phyloP scores from a whole-genome alignment of 2,329 filamentous ascomycete species.

The Monilinia vaccinii-corymbosi region DNA sequence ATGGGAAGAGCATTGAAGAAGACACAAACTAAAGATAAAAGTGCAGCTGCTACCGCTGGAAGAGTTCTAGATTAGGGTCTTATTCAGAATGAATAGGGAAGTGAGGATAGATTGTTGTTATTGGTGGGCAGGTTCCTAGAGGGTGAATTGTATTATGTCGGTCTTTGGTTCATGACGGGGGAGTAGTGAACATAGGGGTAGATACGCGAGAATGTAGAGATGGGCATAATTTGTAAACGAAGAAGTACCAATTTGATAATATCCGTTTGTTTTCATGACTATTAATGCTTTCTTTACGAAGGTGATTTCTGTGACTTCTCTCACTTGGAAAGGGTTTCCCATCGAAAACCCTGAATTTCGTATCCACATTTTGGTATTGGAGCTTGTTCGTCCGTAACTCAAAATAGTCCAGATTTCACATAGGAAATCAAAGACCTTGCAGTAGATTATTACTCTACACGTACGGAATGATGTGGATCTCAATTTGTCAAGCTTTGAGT shows the following conservation, averaged over 20 bases:
- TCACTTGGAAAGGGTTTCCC: not conserved
- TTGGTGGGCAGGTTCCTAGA: not conserved
- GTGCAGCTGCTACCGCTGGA: slow-evolving; percentile 62
- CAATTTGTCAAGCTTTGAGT: not conserved
- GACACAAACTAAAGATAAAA: slow-evolving; percentile 83
- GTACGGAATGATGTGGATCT: not conserved
- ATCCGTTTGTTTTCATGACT: not conserved
- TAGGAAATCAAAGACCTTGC: not conserved
- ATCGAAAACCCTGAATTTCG: not conserved
- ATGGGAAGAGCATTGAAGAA: slow-evolving; percentile 73
- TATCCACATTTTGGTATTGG: not conserved
- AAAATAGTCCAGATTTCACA: not conserved
- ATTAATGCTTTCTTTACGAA: not conserved
- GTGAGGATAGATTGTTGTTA: not conserved
- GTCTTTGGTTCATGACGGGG: not conserved
- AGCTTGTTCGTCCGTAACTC: not conserved
- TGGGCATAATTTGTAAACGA: not conserved
- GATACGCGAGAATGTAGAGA: not conserved
- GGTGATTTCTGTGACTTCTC: not conserved
- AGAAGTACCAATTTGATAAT: slow-evolving; percentile 1
- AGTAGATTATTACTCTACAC: too few relatives aligned
- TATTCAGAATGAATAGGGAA: not conserved
- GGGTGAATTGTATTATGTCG: not conserved
- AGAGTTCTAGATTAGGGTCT: slow-evolving; percentile 45
- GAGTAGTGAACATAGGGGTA: not conserved